Percentiles rank a stretch among this genome's conserved stretches.
Conservation (phyloP, 371 early-diverging fungal species). For the Caulochytrium protostelioides region DNA sequence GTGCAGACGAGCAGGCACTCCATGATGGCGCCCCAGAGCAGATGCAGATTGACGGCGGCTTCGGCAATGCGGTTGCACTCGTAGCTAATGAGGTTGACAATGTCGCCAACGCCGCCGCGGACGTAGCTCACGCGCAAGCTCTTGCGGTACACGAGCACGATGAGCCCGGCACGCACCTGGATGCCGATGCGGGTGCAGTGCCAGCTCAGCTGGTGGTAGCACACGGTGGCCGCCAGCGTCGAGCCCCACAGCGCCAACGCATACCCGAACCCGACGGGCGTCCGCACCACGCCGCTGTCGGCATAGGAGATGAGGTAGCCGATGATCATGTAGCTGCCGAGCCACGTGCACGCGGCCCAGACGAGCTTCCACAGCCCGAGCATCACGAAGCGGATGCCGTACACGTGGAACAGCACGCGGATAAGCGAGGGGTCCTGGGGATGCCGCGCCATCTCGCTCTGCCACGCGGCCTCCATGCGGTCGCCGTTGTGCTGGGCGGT, state of each 20-base stretch:
- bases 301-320: slow-evolving; percentile 17
- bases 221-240: slow-evolving; percentile 19
- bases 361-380: slow-evolving; percentile 36
- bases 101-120: slow-evolving; percentile 37
- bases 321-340: slow-evolving; percentile 29
- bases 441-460: slow-evolving; percentile 13
- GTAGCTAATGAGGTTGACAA: slow-evolving; percentile 20
- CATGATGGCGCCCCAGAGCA: slow-evolving; percentile 40
- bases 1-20: slow-evolving; percentile 27
- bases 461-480: slow-evolving; percentile 22
- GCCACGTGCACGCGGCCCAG: slow-evolving; percentile 35
- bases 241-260: slow-evolving; percentile 26
- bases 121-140: slow-evolving; percentile 33
- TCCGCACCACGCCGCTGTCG: slow-evolving; percentile 5
- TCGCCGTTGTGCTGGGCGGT: slow-evolving; percentile 26
- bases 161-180: slow-evolving; percentile 35
- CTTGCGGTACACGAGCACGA: slow-evolving; percentile 45
- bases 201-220: slow-evolving; percentile 30
- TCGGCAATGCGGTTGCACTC: slow-evolving; percentile 42
- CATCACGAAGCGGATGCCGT: slow-evolving; percentile 22
- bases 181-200: slow-evolving; percentile 34
- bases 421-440: slow-evolving; percentile 8
- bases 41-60: slow-evolving; percentile 40
- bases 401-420: slow-evolving; percentile 21
- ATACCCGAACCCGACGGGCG: slow-evolving; percentile 23